Evolutionary conservation across 108 stramenopile species (phyloP), one percentile per base, ranked within the genome.

Genomic region (Seminavis robusta): DNA sequence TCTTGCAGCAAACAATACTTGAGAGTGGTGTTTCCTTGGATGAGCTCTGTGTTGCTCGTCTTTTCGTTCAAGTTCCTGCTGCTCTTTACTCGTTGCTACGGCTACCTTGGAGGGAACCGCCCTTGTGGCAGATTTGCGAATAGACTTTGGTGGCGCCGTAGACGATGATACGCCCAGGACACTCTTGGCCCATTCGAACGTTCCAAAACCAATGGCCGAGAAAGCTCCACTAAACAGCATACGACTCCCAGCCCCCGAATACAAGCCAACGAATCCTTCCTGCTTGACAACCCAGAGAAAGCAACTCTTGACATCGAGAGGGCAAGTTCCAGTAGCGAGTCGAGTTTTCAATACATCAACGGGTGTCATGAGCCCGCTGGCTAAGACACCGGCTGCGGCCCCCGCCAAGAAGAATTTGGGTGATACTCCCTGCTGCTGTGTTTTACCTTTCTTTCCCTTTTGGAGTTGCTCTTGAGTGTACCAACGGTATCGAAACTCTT

Each of bases 261-360:
- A 77, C 38, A 77, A 38, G 9, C 65, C 70, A 30, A 33, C 38
- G 65, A 47, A 52, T 6, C 76, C 76, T 17, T 32, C 21, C 25
- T 71, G 52, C 25, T 34, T 4, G 17, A 72, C 27, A 3, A 77
- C 62, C 20, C 57, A 57, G 2, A 36, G 33, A 29, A 66, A 36
- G 43, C 74, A 69, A 6, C 53, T 48, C 0, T 16, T 15, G 16
- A 76, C 56, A 38, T 52, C 57, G 9, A 44, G 45, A 7, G 68
- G 65, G 46, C 66, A 68, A 10, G 40, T 63, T 47, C 76, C 76
- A 21, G 71, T 72, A 0, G 48, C 52, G 67, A 85, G 48, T 47
- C 74, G 52, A 0, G 86, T 88, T 39, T 84, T 88, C 9, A 88
- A 24, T 7, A 88, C 83, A 60, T 88, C 86, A 21, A 88, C 56